These are phyloP conservation scores for Botrytis paeoniae DNA, from an alignment of 2,329 filamentous ascomycete genomes.

Conservation along the genomic window DNA sequence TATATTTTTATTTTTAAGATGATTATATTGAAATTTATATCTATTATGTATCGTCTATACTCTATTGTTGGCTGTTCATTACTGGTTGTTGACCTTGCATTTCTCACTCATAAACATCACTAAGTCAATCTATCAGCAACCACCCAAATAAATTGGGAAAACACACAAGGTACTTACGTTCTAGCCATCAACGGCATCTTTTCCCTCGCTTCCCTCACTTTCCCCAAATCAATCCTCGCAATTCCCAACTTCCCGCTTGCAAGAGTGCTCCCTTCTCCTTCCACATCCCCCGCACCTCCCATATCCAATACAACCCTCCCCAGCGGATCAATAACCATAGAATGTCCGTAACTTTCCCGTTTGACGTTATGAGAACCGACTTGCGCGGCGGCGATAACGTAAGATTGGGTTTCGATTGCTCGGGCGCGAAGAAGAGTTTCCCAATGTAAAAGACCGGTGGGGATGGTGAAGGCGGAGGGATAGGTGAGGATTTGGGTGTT, in stretches of 20 bases:
- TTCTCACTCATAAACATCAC: conserved; percentile 27
- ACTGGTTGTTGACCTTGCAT: not conserved
- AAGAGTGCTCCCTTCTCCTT: conserved; percentile 33
- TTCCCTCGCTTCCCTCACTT: conserved; percentile 50
- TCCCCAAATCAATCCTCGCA: conserved; percentile 53
- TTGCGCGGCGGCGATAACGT: conserved; percentile 84
- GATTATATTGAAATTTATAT: not conserved
- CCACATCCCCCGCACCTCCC: conserved; percentile 44
- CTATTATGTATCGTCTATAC: not conserved
- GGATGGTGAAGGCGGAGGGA: conserved; percentile 85
- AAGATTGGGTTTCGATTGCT: conserved; percentile 86
- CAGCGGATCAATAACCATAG: conserved; percentile 85
- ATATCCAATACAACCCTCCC: conserved; percentile 68
- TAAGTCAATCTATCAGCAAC: conserved; percentile 16
- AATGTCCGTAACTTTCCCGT: conserved; percentile 79
- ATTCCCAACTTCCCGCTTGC: conserved; percentile 44
- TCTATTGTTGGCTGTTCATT: not conserved
- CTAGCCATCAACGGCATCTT: conserved; percentile 57
- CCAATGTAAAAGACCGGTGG: conserved; percentile 86
- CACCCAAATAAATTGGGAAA: not conserved
- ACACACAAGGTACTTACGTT: conserved; percentile 29
- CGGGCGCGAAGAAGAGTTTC: conserved; percentile 71
- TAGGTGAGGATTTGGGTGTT: conserved; percentile 67
- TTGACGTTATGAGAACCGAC: conserved; percentile 70
- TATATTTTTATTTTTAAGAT: not conserved